These are phyloP conservation scores for Colletotrichum theobromicola DNA, from an alignment of 2,329 filamentous ascomycete genomes.

Conservation along the genomic window DNA sequence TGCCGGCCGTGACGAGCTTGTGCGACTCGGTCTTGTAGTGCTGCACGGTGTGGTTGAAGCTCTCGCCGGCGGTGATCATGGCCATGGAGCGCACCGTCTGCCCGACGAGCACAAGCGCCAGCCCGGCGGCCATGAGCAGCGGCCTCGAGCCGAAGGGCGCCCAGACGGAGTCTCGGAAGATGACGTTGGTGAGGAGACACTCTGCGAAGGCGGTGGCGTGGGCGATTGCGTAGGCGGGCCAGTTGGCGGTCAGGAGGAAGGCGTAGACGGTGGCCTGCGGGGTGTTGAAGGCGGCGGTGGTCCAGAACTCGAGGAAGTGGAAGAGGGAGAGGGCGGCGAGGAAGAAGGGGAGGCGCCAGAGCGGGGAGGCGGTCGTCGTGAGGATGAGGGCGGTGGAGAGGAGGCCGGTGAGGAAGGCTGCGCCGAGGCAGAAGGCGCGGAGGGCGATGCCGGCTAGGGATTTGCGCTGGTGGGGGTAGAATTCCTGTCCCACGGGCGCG, in stretches of 20 bases:
- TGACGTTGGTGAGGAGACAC: constrained; percentile 64
- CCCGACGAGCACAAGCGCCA: constrained; percentile 69
- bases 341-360: constrained; percentile 73
- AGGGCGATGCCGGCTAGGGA: constrained; percentile 65
- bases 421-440: constrained; percentile 61
- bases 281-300: constrained; percentile 85
- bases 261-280: constrained; percentile 72
- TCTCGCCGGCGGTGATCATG: constrained; percentile 87
- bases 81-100: constrained; percentile 80
- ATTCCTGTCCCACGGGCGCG: constrained; percentile 31
- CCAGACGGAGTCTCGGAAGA: constrained; percentile 58
- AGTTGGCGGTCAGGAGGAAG: constrained; percentile 87
- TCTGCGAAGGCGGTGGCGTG: constrained; percentile 79
- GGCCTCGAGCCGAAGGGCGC: constrained; percentile 48
- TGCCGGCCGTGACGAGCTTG: constrained; percentile 79
- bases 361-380: constrained; percentile 44
- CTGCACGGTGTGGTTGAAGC: constrained; percentile 91
- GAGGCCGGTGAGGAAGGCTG: constrained; percentile 41
- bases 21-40: constrained; percentile 72
- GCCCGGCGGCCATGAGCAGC: constrained; percentile 58
- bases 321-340: constrained; percentile 74
- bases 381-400: constrained; percentile 37
- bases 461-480: constrained; percentile 54
- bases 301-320: constrained; percentile 97
- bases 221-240: constrained; percentile 82